phyloP scores from a whole-genome alignment of 2,329 filamentous ascomycete genomes.

The Colletotrichum tofieldiae region DNA sequence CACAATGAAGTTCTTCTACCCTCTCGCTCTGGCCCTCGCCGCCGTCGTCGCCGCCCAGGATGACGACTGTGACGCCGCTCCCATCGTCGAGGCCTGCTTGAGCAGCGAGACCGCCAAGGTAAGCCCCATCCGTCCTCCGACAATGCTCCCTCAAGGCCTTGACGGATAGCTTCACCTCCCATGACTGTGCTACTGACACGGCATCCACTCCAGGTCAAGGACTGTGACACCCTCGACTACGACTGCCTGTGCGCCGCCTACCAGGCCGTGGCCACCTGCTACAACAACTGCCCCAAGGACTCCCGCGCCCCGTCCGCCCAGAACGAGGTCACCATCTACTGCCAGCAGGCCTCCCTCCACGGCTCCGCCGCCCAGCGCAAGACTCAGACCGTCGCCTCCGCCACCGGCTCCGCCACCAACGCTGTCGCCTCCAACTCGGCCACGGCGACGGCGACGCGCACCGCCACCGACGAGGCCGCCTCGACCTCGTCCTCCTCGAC shows the following conservation, averaged over 20 bases:
- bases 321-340: slow-evolving; percentile 60
- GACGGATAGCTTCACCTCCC: not conserved
- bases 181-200: not conserved
- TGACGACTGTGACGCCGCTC: slow-evolving; percentile 59
- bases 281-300: slow-evolving; percentile 71
- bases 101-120: slow-evolving; percentile 57
- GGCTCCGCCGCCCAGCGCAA: slow-evolving; percentile 52
- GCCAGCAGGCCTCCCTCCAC: slow-evolving; percentile 62
- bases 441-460: slow-evolving; percentile 45
- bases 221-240: slow-evolving; percentile 60
- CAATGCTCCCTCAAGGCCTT: not conserved
- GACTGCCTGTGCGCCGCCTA: slow-evolving; percentile 64
- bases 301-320: slow-evolving; percentile 52
- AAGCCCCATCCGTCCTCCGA: slow-evolving; percentile 6
- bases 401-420: slow-evolving; percentile 45
- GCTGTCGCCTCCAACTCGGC: slow-evolving; percentile 46
- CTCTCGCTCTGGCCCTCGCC: slow-evolving; percentile 56
- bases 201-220: slow-evolving; percentile 48
- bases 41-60: slow-evolving; percentile 50
- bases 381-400: slow-evolving; percentile 45
- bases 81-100: slow-evolving; percentile 64
- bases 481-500: slow-evolving; percentile 43
- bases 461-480: slow-evolving; percentile 42
- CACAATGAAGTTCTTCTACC: slow-evolving; percentile 64
- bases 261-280: slow-evolving; percentile 65